Percentiles rank a stretch among this genome's conserved stretches.
Evolutionary conservation across 139 green algal genomes (phyloP).

Genomic region (Picochlorum sp.): DNA sequence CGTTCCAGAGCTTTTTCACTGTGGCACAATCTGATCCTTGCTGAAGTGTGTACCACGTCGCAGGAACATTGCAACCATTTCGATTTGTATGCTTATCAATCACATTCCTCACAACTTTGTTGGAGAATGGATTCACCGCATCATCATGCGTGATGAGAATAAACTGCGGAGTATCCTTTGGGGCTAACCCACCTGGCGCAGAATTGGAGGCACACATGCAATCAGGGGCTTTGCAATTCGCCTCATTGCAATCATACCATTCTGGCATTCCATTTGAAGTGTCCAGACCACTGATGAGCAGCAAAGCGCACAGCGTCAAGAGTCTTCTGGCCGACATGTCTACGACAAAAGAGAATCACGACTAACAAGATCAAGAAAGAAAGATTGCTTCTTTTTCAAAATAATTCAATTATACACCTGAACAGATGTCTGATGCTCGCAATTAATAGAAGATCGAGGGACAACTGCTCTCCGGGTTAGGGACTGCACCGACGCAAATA

Average conservation of each 20-base stretch:
- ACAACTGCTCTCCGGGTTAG: too few species aligned
- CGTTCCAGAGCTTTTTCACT: conserved; percentile 8
- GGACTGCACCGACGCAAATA: too few species aligned
- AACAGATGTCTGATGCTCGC: too few species aligned
- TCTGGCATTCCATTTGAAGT: background rate
- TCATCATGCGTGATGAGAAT: conserved; percentile 29
- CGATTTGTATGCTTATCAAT: conserved; percentile 25
- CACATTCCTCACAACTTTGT: conserved; percentile 16
- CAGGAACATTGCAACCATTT: conserved; percentile 23
- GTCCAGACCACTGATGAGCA: background rate
- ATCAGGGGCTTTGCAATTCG: conserved; percentile 10
- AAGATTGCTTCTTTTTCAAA: too few species aligned
- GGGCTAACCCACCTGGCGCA: conserved; percentile 14
- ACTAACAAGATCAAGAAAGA: too few species aligned
- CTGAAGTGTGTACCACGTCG: conserved; percentile 26
- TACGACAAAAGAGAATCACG: too few species aligned
- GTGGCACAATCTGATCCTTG: conserved; percentile 15
- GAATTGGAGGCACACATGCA: conserved; percentile 20
- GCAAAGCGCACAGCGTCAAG: background rate
- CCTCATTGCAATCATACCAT: conserved; percentile 15
- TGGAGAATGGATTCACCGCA: conserved; percentile 6
- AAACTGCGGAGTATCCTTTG: conserved; percentile 23
- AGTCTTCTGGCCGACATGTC: background rate
- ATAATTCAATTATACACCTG: too few species aligned
- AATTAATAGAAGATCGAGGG: too few species aligned